phyloP scores from a whole-genome alignment of 352 stramenopile genomes.

The Phytophthora sp. region DNA sequence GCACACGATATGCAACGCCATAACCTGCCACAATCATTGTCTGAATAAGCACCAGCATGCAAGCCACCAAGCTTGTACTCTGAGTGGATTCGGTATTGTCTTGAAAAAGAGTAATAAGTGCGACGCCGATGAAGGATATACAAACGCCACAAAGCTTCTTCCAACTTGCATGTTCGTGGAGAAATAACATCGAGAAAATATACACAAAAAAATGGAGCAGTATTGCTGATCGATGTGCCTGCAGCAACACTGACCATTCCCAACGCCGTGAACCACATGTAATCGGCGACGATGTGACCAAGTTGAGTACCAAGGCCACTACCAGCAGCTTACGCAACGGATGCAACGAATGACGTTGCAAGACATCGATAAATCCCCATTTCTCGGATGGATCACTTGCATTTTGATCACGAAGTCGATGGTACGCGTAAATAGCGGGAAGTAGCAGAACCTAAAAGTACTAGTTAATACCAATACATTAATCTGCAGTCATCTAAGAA shows the following conservation, averaged over 20 bases:
- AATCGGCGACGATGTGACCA: constrained; percentile 46
- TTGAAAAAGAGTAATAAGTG: constrained; percentile 41
- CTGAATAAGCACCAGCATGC: constrained; percentile 35
- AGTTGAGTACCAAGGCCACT: constrained; percentile 37
- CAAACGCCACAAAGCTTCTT: constrained; percentile 38
- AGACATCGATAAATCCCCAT: constrained; percentile 8
- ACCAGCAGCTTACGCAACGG: constrained; percentile 14
- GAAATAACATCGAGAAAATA: constrained; percentile 54
- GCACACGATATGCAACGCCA: constrained; percentile 35
- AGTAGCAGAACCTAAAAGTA: constrained; percentile 36
- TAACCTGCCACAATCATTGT: constrained; percentile 38
- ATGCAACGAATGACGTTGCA: constrained; percentile 35
- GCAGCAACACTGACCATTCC: constrained; percentile 47
- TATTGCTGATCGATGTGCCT: constrained; percentile 52
- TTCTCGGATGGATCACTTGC: background rate
- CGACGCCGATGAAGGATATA: constrained; percentile 41
- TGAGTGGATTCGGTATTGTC: constrained; percentile 1
- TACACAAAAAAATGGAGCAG: constrained; percentile 58
- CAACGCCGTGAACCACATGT: constrained; percentile 53
- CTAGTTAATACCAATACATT: too few relatives aligned
- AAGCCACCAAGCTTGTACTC: constrained; percentile 30
- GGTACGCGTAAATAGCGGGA: constrained; percentile 30
- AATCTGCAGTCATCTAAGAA: too few relatives aligned
- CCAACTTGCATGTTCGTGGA: constrained; percentile 35
- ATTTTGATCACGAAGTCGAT: constrained; percentile 11